Evolutionary conservation across 1,139 yeast genomes (phyloP), one percentile per base, ranked within the genome.

Genomic region (Blastobotrys illinoisensis): DNA sequence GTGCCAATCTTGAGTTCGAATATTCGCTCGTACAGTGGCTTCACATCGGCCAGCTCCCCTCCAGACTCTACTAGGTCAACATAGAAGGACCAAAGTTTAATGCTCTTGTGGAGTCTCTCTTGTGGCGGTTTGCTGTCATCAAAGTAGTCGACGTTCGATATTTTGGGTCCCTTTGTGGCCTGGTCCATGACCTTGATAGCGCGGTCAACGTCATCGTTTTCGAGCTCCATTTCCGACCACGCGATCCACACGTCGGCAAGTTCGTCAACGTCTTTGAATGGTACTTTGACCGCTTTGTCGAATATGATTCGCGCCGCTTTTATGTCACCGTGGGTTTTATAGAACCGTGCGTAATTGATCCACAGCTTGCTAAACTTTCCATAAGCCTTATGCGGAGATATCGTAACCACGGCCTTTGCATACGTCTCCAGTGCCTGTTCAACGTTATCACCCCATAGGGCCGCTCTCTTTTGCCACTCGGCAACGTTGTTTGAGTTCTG

Each of bases 61-160:
- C 79, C 73, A 20, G 88, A 79, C 67, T 88, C 95, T 19, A 86
- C 75, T 24, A 88, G 68, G 64, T 89, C 97, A 40, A 89, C 70
- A 65, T 87, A 88, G 59, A 82, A 81, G 6, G 80, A 72, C 97
- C 97, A 90, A 3, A 89, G 69, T 56, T 79, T 80, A 51, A 74
- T 72, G 3, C 88, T 82, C 62, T 81, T 83, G 64, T 80, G 83
- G 3, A 86, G 64, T 23, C 88, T 71, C 32, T 78, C 72, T 60
- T 86, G 89, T 0, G 87, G 80, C 5, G 85, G 73, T 1, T 76
- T 57, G 0, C 73, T 64, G n/a, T 72, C 70, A 60, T 81, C 82
- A 40, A 72, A 70, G 60, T 67, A 78, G 51, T 71, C 69, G 13
- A 77, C 62, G 4, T 54, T 59, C 19, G 69, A 66, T 9, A 55